A percentile compares a stretch with the other conserved stretches of the same genome.
Evolutionary conservation across 345 rosid genomes (phyloP).

Genomic region (Conringia planisiliqua): DNA sequence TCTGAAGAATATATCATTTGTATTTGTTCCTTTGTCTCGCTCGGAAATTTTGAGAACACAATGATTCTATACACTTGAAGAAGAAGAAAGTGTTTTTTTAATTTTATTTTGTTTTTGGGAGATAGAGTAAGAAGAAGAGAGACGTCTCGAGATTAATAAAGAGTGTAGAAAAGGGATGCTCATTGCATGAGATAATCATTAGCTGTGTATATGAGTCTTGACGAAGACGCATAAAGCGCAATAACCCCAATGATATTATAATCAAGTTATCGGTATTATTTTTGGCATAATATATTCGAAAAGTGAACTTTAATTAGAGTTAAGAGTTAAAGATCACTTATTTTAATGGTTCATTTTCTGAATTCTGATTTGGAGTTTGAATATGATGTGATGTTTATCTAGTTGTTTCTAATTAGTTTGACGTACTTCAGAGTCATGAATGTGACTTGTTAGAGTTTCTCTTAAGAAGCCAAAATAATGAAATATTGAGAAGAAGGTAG

Average conservation of each 20-base stretch:
- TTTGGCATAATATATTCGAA: background rate
- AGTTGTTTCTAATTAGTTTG: background rate
- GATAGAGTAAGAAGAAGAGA: conserved; percentile 15
- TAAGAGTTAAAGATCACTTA: background rate
- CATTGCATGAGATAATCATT: conserved; percentile 42
- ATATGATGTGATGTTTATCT: background rate
- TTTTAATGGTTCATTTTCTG: background rate
- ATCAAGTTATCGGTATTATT: background rate
- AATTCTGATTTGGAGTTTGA: background rate
- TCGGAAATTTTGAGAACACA: background rate
- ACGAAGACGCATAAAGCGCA: conserved; percentile 48
- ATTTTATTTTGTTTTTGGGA: background rate
- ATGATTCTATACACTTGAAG: conserved; percentile 27
- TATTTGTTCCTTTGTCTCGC: background rate
- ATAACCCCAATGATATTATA: conserved; percentile 18
- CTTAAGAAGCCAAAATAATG: background rate
- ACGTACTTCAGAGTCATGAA: background rate
- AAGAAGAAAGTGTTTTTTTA: conserved; percentile 4
- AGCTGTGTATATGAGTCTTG: conserved; percentile 54
- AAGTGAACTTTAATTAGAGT: background rate
- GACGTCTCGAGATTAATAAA: conserved; percentile 30
- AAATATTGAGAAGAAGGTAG: background rate
- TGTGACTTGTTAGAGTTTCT: background rate
- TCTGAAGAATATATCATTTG: conserved; percentile 47
- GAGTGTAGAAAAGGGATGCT: conserved; percentile 24